Percentiles rank a stretch among this genome's conserved stretches.
Conservation (phyloP, 345 rosid genomes). For the Citrus trifoliata region DNA sequence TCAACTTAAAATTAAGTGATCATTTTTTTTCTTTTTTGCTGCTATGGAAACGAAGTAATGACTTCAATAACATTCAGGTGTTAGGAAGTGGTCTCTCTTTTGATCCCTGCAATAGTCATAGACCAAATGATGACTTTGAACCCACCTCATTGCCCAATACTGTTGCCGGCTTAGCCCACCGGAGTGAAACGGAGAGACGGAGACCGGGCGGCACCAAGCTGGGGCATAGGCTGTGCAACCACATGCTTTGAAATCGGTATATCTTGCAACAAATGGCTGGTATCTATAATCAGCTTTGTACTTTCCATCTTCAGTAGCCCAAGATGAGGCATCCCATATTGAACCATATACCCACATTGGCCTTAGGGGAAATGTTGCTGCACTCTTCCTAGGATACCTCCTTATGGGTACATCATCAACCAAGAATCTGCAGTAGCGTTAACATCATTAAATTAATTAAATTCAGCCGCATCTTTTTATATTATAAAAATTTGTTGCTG, state of each 20-base stretch:
- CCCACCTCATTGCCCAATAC: slow-evolving; percentile 73
- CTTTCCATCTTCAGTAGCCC: slow-evolving; percentile 97
- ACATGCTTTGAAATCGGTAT: slow-evolving; percentile 61
- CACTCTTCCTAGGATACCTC: slow-evolving; percentile 84
- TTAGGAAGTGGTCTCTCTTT: slow-evolving; percentile 75
- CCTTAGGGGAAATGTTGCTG: slow-evolving; percentile 71
- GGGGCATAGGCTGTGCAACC: slow-evolving; percentile 84
- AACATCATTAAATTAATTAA: not conserved
- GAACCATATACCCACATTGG: slow-evolving; percentile 98
- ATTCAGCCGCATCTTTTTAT: not conserved
- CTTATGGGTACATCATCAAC: slow-evolving; percentile 95
- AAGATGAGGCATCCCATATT: slow-evolving; percentile 97
- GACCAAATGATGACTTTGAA: slow-evolving; percentile 57
- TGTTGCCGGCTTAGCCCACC: slow-evolving; percentile 72
- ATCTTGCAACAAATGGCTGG: slow-evolving; percentile 81
- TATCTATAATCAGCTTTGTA: slow-evolving; percentile 87
- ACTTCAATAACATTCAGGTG: slow-evolving; percentile 66
- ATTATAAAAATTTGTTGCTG: not conserved
- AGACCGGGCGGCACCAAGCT: slow-evolving; percentile 51
- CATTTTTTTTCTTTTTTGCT: too few species aligned
- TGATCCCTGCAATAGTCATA: slow-evolving; percentile 79
- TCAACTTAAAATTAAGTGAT: not conserved
- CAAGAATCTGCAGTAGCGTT: slow-evolving; percentile 52
- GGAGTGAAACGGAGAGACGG: slow-evolving; percentile 69
- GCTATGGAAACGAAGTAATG: not conserved